Conservation (phyloP, 768 basidiomycete genomes). For the Galerina sulciceps region DNA sequence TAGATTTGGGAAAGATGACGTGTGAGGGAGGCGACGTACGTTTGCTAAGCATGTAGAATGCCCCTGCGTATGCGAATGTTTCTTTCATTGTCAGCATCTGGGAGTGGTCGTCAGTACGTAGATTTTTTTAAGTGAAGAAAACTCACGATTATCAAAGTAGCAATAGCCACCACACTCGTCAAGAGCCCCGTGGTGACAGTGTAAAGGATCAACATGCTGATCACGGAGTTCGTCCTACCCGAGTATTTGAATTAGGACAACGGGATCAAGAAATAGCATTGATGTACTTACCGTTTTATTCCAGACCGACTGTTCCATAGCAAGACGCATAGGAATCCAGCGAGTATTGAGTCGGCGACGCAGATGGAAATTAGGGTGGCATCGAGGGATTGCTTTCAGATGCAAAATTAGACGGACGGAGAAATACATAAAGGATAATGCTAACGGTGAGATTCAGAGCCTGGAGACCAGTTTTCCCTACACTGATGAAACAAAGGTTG, state of each 20-base stretch:
- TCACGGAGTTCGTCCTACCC: neutral
- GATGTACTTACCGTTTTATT: neutral
- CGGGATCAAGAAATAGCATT: neutral
- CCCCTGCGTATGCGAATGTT: neutral
- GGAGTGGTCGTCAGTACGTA: neutral
- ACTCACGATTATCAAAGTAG: neutral
- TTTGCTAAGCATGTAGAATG: conserved; percentile 6
- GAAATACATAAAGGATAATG: neutral
- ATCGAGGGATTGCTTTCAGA: neutral
- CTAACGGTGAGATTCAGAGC: conserved; percentile 1
- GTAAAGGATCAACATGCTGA: conserved; percentile 4
- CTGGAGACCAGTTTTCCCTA: neutral
- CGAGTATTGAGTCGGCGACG: conserved; percentile 4
- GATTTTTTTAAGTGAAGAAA: neutral
- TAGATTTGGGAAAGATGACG: no score
- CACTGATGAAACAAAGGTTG: neutral
- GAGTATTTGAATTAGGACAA: neutral
- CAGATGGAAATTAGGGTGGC: neutral
- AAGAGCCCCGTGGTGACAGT: neutral
- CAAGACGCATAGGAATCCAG: neutral
- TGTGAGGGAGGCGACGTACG: neutral
- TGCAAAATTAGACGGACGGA: neutral
- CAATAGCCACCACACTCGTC: neutral
- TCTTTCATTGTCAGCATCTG: neutral
- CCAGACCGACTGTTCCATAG: conserved; percentile 1